phyloP scores from a whole-genome alignment of 441 rosid species.

The Croton laevigatus region DNA sequence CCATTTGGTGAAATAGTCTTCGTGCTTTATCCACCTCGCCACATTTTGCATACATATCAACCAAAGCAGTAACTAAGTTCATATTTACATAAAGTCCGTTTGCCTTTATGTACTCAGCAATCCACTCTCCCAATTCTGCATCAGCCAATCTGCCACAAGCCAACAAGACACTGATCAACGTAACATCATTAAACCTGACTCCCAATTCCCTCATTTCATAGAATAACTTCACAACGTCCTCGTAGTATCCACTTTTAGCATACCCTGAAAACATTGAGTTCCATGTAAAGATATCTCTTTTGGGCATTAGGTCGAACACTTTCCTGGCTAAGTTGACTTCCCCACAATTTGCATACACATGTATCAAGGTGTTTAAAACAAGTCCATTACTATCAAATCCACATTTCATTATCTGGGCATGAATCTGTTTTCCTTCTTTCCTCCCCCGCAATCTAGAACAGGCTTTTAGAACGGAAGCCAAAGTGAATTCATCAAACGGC shows the following conservation, averaged over 20 bases:
- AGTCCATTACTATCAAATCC: conserved; percentile 1
- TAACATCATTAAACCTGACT: conserved; percentile 10
- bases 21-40: conserved; percentile 14
- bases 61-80: conserved; percentile 16
- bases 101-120: conserved; percentile 11
- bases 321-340: conserved; percentile 11
- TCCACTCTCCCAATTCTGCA: conserved; percentile 17
- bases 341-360: conserved; percentile 16
- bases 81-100: conserved; percentile 5
- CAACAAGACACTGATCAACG: conserved; percentile 10
- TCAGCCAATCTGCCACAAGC: conserved; percentile 21
- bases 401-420: conserved; percentile 15
- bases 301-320: conserved; percentile 30
- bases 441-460: conserved; percentile 10
- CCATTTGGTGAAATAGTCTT: conserved; percentile 15
- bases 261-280: conserved; percentile 37
- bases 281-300: conserved; percentile 31
- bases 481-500: conserved; percentile 10
- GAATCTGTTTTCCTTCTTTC: conserved; percentile 15
- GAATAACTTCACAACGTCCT: conserved; percentile 6
- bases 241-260: conserved; percentile 23
- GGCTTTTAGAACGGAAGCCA: conserved; percentile 9
- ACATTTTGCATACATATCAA: conserved; percentile 21
- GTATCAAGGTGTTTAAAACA: conserved; percentile 16
- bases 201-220: conserved; percentile 9